phyloP scores from a whole-genome alignment of 768 basidiomycete genomes.

The Suillus fuscotomentosus region DNA sequence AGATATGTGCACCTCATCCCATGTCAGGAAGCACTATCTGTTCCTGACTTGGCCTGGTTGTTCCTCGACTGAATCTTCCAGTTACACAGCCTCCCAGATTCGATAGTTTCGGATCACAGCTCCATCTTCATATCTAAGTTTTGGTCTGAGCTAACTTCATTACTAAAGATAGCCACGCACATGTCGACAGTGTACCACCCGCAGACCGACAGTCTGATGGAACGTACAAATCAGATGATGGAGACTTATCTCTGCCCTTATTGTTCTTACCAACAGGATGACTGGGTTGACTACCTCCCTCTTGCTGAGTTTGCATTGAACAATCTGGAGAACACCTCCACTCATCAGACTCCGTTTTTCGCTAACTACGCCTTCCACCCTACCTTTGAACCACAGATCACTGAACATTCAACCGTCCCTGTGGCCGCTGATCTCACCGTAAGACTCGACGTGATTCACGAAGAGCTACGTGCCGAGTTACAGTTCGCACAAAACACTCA shows the following conservation, averaged over 20 bases:
- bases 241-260: constrained; percentile 38
- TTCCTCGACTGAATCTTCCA: constrained; percentile 13
- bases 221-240: constrained; percentile 36
- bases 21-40: not conserved
- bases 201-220: constrained; percentile 39
- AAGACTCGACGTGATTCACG: too few species aligned
- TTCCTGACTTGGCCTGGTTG: constrained; percentile 7
- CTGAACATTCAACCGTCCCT: too few species aligned
- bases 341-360: too few species aligned
- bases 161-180: constrained; percentile 8
- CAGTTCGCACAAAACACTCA: too few species aligned
- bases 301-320: too few species aligned
- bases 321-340: too few species aligned
- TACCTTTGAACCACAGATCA: too few species aligned
- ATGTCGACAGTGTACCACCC: constrained; percentile 44
- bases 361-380: too few species aligned
- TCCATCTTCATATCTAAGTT: constrained; percentile 23
- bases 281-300: constrained; percentile 26
- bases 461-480: too few species aligned
- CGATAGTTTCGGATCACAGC: constrained; percentile 23
- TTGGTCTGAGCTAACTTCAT: constrained; percentile 21
- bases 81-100: constrained; percentile 20
- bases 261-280: constrained; percentile 38
- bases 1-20: constrained; percentile 12
- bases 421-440: too few species aligned